Percentiles rank a stretch among this genome's conserved stretches.
Evolutionary conservation across 2,329 filamentous ascomycete species (phyloP).

Genomic region (Fusarium tuaranense): DNA sequence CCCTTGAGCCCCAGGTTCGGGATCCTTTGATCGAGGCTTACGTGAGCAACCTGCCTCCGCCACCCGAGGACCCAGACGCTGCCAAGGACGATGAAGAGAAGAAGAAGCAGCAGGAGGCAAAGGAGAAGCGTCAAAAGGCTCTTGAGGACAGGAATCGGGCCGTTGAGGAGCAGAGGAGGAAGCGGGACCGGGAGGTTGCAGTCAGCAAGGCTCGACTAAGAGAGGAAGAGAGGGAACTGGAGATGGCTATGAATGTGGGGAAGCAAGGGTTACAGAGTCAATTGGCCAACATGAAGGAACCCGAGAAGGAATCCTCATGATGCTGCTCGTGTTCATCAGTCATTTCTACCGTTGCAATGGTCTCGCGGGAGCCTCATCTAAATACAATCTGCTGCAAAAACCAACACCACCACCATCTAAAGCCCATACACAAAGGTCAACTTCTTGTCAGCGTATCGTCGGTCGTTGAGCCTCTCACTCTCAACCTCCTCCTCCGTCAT

Average conservation of each 20-base stretch:
- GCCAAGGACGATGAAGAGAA: slow-evolving; percentile 64
- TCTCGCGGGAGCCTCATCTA: slow-evolving; percentile 5
- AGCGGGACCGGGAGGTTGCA: slow-evolving; percentile 68
- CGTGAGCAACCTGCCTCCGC: slow-evolving; percentile 71
- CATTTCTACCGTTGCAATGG: slow-evolving; percentile 12
- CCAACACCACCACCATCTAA: slow-evolving; percentile 11
- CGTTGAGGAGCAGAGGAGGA: slow-evolving; percentile 73
- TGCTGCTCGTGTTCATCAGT: slow-evolving; percentile 10
- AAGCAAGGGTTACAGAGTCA: slow-evolving; percentile 75
- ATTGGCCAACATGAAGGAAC: slow-evolving; percentile 53
- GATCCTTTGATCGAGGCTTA: slow-evolving; percentile 75
- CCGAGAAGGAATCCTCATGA: slow-evolving; percentile 37
- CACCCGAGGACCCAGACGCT: slow-evolving; percentile 58
- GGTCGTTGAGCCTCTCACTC: slow-evolving; percentile 40
- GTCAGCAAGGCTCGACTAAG: slow-evolving; percentile 70
- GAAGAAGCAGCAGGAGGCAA: slow-evolving; percentile 62
- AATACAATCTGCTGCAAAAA: not conserved
- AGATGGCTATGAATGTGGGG: slow-evolving; percentile 75
- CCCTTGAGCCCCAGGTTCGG: slow-evolving; percentile 69
- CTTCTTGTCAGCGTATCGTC: slow-evolving; percentile 44
- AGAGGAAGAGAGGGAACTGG: slow-evolving; percentile 76
- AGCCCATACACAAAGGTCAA: slow-evolving; percentile 45
- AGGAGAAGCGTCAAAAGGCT: slow-evolving; percentile 73
- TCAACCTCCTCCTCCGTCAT: slow-evolving; percentile 42
- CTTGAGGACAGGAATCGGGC: slow-evolving; percentile 72